Evolutionary conservation across 176 grass and related monocot genomes (phyloP).

Genomic region (Rhipidocladum racemiflorum): DNA sequence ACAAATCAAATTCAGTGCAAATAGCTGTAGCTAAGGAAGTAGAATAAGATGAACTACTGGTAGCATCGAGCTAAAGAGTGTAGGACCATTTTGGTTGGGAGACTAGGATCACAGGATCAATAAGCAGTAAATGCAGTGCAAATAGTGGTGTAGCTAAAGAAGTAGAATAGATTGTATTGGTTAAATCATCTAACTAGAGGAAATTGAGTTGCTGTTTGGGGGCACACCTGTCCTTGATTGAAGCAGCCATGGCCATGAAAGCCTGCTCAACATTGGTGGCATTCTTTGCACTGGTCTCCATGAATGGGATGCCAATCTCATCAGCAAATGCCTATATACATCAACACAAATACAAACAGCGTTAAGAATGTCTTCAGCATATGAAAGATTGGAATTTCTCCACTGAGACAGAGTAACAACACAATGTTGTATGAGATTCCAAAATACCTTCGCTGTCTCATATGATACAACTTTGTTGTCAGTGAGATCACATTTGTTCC

Average conservation of each 20-base stretch:
- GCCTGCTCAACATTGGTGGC: constrained; percentile 84
- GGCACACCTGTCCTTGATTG: constrained; percentile 62
- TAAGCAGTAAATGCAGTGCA: background rate
- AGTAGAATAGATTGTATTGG: background rate
- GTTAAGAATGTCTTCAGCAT: background rate
- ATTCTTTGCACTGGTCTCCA: constrained; percentile 94
- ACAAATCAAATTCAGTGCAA: background rate
- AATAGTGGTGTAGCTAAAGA: background rate
- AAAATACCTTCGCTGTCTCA: constrained; percentile 71
- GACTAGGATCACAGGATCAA: background rate
- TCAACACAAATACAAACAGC: background rate
- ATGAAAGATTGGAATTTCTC: background rate
- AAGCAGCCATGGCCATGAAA: constrained; percentile 76
- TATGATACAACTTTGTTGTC: constrained; percentile 86
- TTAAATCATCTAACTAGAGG: background rate
- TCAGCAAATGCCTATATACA: constrained; percentile 72
- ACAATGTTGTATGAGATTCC: background rate
- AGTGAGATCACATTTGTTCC: constrained; percentile 81
- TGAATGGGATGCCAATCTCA: constrained; percentile 85
- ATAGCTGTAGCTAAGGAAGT: background rate
- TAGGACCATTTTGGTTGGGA: background rate
- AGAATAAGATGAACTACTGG: background rate
- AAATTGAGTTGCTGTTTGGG: background rate
- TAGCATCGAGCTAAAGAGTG: background rate
- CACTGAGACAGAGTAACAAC: background rate